A percentile compares a stretch with the other conserved stretches of the same genome.
Evolutionary conservation across 2,329 filamentous ascomycete species (phyloP).

Genomic region (Ascochyta rabiei): DNA sequence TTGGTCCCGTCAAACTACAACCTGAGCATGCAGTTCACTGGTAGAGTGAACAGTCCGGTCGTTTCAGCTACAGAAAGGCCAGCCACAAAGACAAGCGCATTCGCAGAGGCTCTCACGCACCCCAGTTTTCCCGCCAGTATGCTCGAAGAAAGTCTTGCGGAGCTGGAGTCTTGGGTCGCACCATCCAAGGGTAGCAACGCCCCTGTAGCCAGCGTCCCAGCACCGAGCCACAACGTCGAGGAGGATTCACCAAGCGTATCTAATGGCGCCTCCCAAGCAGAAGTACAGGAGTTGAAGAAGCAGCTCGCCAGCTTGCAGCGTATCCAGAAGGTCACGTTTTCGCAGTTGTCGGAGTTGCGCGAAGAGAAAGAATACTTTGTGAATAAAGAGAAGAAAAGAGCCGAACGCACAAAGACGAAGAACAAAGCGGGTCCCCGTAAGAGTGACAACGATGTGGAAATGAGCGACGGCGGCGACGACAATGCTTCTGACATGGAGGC

Average conservation of each 20-base stretch:
- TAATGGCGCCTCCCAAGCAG: conserved; percentile 25
- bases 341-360: conserved; percentile 52
- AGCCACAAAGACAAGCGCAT: conserved; percentile 30
- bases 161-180: conserved; percentile 39
- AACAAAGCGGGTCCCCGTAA: conserved; percentile 29
- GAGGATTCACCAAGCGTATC: conserved; percentile 3
- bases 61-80: conserved; percentile 39
- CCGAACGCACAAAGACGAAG: conserved; percentile 29
- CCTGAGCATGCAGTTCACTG: conserved; percentile 67
- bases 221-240: conserved; percentile 20
- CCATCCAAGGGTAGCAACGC: conserved; percentile 24
- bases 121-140: conserved; percentile 51
- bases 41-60: conserved; percentile 30
- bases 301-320: conserved; percentile 53
- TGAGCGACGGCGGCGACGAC: conserved; percentile 29
- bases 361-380: conserved; percentile 49
- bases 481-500: not conserved
- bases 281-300: conserved; percentile 45
- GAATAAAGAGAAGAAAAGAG: conserved; percentile 38
- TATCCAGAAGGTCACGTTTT: conserved; percentile 54
- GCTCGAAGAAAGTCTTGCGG: conserved; percentile 46
- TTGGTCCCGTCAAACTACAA: conserved; percentile 64
- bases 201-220: conserved; percentile 43
- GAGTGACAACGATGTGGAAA: conserved; percentile 38
- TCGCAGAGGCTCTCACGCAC: conserved; percentile 52